These are phyloP conservation scores for Parachaetomium inaequale DNA, from an alignment of 495 filamentous ascomycete genomes.

Conservation along the genomic window DNA sequence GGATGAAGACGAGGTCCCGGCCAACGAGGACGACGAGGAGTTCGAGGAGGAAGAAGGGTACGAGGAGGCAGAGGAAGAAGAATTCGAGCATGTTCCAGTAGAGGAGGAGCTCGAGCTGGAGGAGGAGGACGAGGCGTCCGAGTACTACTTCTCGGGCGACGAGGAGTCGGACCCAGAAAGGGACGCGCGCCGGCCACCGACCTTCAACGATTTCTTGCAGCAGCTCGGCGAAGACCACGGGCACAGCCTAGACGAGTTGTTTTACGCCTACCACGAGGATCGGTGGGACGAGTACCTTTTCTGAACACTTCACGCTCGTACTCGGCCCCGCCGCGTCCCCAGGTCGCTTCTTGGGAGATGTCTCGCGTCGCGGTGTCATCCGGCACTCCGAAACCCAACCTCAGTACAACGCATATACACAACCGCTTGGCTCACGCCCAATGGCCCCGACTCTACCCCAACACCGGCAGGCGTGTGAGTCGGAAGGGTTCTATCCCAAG, in stretches of 20 bases:
- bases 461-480: too few relatives aligned
- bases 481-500: too few relatives aligned
- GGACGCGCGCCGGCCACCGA: slow-evolving; percentile 31
- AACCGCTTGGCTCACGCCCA: too few relatives aligned
- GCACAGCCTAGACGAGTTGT: slow-evolving; percentile 33
- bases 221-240: slow-evolving; percentile 34
- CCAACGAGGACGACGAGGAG: slow-evolving; percentile 18
- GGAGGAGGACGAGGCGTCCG: slow-evolving; percentile 37
- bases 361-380: too few relatives aligned
- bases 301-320: neutral
- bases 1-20: slow-evolving; percentile 32
- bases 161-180: slow-evolving; percentile 34
- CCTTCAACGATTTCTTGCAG: slow-evolving; percentile 32
- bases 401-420: too few relatives aligned
- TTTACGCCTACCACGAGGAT: slow-evolving; percentile 36
- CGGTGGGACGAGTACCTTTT: slow-evolving; percentile 39
- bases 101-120: slow-evolving; percentile 32
- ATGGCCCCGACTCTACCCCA: too few relatives aligned
- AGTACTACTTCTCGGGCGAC: slow-evolving; percentile 36
- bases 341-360: too few relatives aligned
- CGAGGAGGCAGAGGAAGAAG: slow-evolving; percentile 7
- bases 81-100: neutral
- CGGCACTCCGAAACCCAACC: too few relatives aligned
- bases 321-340: too few relatives aligned
- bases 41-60: neutral